Base-by-base conservation (phyloP, 768 basidiomycete genomes). In the Pleurotus eryngii region DNA sequence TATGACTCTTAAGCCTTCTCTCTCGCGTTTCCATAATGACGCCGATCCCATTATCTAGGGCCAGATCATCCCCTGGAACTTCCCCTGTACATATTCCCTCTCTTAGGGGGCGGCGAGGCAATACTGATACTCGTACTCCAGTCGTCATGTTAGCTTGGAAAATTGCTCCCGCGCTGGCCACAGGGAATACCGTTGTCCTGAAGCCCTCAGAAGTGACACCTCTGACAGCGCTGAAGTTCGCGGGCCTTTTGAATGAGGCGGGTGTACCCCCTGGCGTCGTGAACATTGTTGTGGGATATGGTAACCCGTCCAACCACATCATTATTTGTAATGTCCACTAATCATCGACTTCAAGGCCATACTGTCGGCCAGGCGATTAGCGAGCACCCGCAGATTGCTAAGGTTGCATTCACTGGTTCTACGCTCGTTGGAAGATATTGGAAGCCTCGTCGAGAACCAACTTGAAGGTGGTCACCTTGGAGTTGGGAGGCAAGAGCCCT, bases 141-240 rank as follows among this genome's bases (percentile, higher is more conserved):
- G 76, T 84, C 48, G 66, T 79, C 56, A 89, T 89, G 84, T 67
- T 82, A 55, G 64, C 78, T 4, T 86, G 85, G 84, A 91, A 91
- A 69, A 62, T 89, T 55, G 89, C 73, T 0, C 89, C 91, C 5
- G 89, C 90, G 1, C 77, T 93, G 39, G 90, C 90, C 2, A 82
- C 83, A 1, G 92, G 91, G 56, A 90, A 90, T 68, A 74, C 80
- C 0, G 71, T 92, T 58, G 74, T 93, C 46, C 70, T 92, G 66
- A 92, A 92, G 74, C 88, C 89, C 5, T 90, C 89, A 3, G 89
- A 90, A 61, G 71, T 89, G 49, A 89, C 89, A 0, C 88, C 90
- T 4, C 70, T 89, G 26, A 81, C 86, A 9, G 87, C 87, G 3
- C 68, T 90, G 46, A 71, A 70, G 39, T 57, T 84, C 42, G 67